Evolutionary conservation across 179 eudicot genomes (phyloP).

Genomic region (Silene noctiflora): DNA sequence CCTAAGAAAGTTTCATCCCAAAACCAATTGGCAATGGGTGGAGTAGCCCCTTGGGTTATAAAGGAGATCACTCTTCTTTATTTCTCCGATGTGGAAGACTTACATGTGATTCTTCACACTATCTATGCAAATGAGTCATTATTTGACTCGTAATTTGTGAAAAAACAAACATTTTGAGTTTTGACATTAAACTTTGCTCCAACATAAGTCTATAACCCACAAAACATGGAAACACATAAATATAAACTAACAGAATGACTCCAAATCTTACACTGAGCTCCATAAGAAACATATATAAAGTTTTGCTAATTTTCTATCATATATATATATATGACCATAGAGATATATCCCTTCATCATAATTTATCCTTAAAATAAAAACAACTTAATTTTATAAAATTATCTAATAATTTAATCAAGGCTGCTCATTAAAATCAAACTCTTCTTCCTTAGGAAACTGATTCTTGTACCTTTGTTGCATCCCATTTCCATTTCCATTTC

Average conservation of each 20-base stretch:
- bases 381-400: background rate
- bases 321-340: too few relatives aligned
- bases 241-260: constrained; percentile 7
- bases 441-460: constrained; percentile 23
- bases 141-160: too few relatives aligned
- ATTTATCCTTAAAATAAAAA: background rate
- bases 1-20: too few relatives aligned
- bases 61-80: too few relatives aligned
- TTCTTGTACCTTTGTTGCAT: constrained; percentile 25
- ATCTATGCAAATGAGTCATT: too few relatives aligned
- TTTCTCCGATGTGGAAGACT: too few relatives aligned
- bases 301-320: background rate
- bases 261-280: constrained; percentile 19
- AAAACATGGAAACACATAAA: constrained; percentile 22
- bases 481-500: constrained; percentile 16
- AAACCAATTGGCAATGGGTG: too few relatives aligned
- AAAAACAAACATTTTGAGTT: constrained; percentile 17
- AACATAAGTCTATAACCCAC: constrained; percentile 22
- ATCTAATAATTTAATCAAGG: constrained; percentile 15
- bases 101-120: too few relatives aligned
- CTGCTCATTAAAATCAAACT: constrained; percentile 32
- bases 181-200: constrained; percentile 13
- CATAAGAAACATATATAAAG: constrained; percentile 8
- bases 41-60: too few relatives aligned
- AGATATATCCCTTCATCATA: too few relatives aligned